These are phyloP conservation scores for Paracoccidioides lutzii DNA, from an alignment of 2,329 filamentous ascomycete genomes.

Conservation along the genomic window DNA sequence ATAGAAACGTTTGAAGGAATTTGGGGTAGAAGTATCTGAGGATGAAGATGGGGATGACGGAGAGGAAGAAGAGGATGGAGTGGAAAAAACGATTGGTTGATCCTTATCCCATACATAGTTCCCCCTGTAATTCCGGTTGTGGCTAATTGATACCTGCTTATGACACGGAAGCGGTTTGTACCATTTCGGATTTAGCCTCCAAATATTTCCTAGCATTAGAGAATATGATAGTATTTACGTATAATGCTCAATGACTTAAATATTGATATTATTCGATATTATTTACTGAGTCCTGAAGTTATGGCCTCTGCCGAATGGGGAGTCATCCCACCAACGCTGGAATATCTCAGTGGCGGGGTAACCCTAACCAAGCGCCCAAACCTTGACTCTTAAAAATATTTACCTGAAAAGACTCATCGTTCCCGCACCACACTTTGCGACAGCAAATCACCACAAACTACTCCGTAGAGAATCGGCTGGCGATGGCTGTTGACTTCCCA, in stretches of 20 bases:
- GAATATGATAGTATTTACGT: background rate
- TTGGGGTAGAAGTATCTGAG: constrained; percentile 62
- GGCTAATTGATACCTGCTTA: background rate
- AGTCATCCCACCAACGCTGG: background rate
- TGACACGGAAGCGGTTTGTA: background rate
- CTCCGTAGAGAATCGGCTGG: constrained; percentile 17
- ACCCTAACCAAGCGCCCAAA: background rate
- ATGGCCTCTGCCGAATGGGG: background rate
- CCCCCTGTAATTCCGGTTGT: background rate
- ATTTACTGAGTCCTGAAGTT: background rate
- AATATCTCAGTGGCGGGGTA: constrained; percentile 5
- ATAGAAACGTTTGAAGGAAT: constrained; percentile 46
- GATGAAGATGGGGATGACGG: constrained; percentile 56
- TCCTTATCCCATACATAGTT: background rate
- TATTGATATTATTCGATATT: background rate
- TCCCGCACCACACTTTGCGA: constrained; percentile 5
- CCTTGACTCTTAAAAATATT: constrained; percentile 8
- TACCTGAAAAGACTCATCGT: constrained; percentile 4
- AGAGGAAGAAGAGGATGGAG: constrained; percentile 43
- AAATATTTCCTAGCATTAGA: background rate
- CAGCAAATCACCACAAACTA: background rate
- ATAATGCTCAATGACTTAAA: background rate
- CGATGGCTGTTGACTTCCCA: constrained; percentile 83
- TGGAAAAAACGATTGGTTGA: constrained; percentile 23
- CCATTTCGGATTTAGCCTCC: background rate